Evolutionary conservation across 495 filamentous ascomycete species (phyloP).

Genomic region (Penicillium robsamsonii): DNA sequence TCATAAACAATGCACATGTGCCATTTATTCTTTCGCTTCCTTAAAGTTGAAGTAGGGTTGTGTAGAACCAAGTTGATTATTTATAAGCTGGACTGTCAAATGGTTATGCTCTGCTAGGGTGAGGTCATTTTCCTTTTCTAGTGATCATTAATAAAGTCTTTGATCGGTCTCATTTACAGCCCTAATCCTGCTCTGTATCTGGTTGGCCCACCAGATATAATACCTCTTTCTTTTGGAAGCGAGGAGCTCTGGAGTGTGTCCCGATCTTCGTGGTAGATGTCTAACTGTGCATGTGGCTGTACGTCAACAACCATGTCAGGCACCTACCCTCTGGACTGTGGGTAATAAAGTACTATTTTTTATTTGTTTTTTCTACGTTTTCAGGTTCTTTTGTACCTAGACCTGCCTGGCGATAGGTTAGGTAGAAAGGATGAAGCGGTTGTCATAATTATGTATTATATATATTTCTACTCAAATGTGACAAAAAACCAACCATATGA

Average conservation of each 20-base stretch:
- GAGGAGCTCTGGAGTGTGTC: not conserved
- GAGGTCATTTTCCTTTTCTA: too few relatives aligned
- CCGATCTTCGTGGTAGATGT: not conserved
- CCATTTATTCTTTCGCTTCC: not conserved
- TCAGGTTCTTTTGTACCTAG: not conserved
- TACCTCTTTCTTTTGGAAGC: too few relatives aligned
- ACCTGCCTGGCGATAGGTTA: not conserved
- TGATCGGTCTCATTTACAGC: too few relatives aligned
- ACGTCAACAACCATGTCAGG: not conserved
- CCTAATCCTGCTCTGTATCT: too few relatives aligned
- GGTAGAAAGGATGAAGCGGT: not conserved
- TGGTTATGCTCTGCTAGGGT: too few relatives aligned
- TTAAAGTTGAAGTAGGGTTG: not conserved
- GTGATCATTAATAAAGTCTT: too few relatives aligned
- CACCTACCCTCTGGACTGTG: not conserved
- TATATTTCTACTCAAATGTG: not conserved
- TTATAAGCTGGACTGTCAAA: not conserved
- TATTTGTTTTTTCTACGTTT: not conserved
- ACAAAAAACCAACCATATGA: too few relatives aligned
- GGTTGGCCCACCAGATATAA: too few relatives aligned
- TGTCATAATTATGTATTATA: too few relatives aligned
- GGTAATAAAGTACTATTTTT: not conserved
- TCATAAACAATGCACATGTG: slow-evolving; percentile 4
- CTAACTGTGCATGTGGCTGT: not conserved
- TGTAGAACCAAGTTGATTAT: not conserved